Base-by-base conservation (phyloP, 78 protist species). In the Isochrysis galbana region DNA sequence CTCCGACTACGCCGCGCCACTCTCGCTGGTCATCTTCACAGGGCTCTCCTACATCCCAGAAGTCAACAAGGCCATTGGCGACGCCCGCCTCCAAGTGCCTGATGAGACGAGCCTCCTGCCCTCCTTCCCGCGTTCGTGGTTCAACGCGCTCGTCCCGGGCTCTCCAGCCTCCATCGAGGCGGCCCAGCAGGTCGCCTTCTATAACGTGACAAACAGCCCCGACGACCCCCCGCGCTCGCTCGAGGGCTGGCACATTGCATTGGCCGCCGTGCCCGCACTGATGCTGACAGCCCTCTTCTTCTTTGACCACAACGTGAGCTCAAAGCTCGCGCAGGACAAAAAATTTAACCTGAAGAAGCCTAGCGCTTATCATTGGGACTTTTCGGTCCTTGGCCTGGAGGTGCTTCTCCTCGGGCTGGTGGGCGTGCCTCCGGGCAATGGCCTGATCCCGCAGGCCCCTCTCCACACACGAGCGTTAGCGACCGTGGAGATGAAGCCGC, bases 261-360 rank as follows among this genome's bases (percentile, higher is more conserved):
- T 32, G 46, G 44, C 84, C n/a, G 14, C 25, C 84, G 2, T 90
- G 41, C 92, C 92, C 41, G 84, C 88, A 25, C 2, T 90, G 41
- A 1, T 67, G 21, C 84, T 55, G 29, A 61, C 84, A 4, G n/a
- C 32, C 19, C 84, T 90, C 45, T 26, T 67, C 84, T 90, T 61
- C 61, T 67, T 90, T 22, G 92, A 90, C 84, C 92, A 90, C 54
- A 90, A 90, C 61, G 42, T 90, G 38, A n/a, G 87, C 36, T 55
- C 80, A 41, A 2, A 44, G 39, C 92, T 90, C 25, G 10, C 34
- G 25, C 80, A 90, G 44, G 19, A 32, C 34, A 25, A 7, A 5
- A 44, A 39, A 45, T 70, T 48, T 38, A 5, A 26, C 36, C 39
- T 90, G 29, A 1, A 10, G 22, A 90, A 90, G 70, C 44, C n/a